Percentiles rank a stretch among this genome's conserved stretches.
phyloP scores from a whole-genome alignment of 352 stramenopile species.

The Pythium insidiosum region DNA sequence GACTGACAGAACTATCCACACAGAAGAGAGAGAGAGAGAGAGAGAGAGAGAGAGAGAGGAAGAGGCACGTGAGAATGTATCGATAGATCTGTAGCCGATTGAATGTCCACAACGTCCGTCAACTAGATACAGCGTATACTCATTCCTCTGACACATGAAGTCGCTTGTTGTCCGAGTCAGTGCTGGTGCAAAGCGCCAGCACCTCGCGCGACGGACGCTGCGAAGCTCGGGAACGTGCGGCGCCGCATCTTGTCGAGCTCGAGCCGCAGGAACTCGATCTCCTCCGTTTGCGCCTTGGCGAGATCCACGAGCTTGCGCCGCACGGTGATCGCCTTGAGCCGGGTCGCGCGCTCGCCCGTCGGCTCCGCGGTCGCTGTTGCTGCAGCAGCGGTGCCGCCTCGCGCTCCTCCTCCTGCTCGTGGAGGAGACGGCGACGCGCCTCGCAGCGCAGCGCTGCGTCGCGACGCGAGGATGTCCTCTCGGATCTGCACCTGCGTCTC shows the following conservation, averaged over 20 bases:
- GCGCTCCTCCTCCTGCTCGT: constrained; percentile 1
- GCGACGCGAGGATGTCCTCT: constrained; percentile 78
- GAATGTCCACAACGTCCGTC: too few relatives aligned
- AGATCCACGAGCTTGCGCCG: constrained; percentile 87
- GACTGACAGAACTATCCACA: too few relatives aligned
- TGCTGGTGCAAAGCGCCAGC: background rate
- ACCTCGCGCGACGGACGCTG: too few relatives aligned
- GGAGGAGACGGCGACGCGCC: constrained; percentile 12
- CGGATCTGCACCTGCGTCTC: constrained; percentile 82
- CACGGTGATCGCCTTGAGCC: constrained; percentile 85
- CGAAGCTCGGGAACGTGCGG: constrained; percentile 91
- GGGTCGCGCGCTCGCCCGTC: constrained; percentile 11
- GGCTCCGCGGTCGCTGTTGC: background rate
- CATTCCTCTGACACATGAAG: background rate
- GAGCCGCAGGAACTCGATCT: constrained; percentile 84
- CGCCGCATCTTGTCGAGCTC: constrained; percentile 89
- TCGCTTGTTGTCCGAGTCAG: background rate
- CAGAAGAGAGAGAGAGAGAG: too few relatives aligned
- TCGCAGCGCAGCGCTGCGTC: constrained; percentile 38
- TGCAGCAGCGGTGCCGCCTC: too few relatives aligned
- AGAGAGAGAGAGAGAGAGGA: too few relatives aligned
- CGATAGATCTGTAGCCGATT: too few relatives aligned
- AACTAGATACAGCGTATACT: too few relatives aligned
- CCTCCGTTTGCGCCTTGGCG: constrained; percentile 82
- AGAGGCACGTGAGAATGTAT: too few relatives aligned